phyloP scores from a whole-genome alignment of 768 basidiomycete genomes.

The Boletus eberwhitei region DNA sequence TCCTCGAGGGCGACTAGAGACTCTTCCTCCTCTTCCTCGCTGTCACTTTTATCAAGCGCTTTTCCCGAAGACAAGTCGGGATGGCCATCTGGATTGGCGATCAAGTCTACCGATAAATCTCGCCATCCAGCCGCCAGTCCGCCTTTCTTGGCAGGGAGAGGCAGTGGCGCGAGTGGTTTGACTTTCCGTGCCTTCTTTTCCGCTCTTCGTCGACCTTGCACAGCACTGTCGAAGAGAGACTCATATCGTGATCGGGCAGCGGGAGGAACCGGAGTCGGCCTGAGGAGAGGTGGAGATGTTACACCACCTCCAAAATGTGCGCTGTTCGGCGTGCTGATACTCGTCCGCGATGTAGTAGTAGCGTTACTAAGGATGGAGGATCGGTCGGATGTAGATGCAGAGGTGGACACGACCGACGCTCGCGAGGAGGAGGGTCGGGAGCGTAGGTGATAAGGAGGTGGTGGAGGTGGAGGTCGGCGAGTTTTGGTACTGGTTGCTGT shows the following conservation, averaged over 20 bases:
- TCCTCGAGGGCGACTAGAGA: slow-evolving; percentile 40
- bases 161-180: slow-evolving; percentile 32
- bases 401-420: slow-evolving; percentile 35
- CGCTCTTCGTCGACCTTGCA: slow-evolving; percentile 46
- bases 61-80: slow-evolving; percentile 10
- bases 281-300: slow-evolving; percentile 35
- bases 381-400: slow-evolving; percentile 53
- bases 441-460: slow-evolving; percentile 30
- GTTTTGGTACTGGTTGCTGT: slow-evolving; percentile 35
- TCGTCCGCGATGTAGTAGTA: slow-evolving; percentile 40
- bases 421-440: slow-evolving; percentile 35
- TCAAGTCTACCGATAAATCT: slow-evolving; percentile 65
- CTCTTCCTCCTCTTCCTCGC: slow-evolving; percentile 29
- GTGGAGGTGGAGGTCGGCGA: slow-evolving; percentile 39
- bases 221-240: slow-evolving; percentile 58
- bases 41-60: slow-evolving; percentile 10
- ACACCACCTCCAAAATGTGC: slow-evolving; percentile 16
- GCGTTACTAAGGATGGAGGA: slow-evolving; percentile 56
- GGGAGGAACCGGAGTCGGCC: slow-evolving; percentile 66
- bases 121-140: slow-evolving; percentile 72
- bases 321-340: slow-evolving; percentile 32
- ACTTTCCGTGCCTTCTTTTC: slow-evolving; percentile 27
- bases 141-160: slow-evolving; percentile 39
- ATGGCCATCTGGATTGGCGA: slow-evolving; percentile 43
- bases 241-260: slow-evolving; percentile 67